Evolutionary conservation across 2,329 filamentous ascomycete genomes (phyloP), one percentile per base, ranked within the genome.

Genomic region (Aurifilum marmelostoma): DNA sequence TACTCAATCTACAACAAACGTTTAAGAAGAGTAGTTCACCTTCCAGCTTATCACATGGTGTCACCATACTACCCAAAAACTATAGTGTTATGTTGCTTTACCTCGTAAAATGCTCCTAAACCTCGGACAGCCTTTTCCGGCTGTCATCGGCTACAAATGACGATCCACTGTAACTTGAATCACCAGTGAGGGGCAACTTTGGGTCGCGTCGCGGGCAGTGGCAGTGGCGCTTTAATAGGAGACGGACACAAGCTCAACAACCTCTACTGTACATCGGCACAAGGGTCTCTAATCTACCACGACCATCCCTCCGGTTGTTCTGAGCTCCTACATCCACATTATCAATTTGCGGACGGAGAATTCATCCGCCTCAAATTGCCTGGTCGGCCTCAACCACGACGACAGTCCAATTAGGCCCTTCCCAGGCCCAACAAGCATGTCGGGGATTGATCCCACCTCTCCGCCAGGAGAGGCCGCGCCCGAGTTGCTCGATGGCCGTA

Each of bases 401-500:
- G 34, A 62, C 4, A 27, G n/a, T 21, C 43, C 52, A 12, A 39
- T 39, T 14, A 39, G 52, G 50, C 64, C 47, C 34, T 18, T 9
- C 18, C 63, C 16, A 37, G 21, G 34, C 64, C 39, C 54, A 29
- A 68, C 54, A 29, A 68, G 29, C 58, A 75, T 73, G 73, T 69
- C 73, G 56, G 72, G 71, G 34, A 67, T 69, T 34, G 74, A 75
- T 70, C 72, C 74, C 56, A 65, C 73, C 29, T 70, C 71, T 60
- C 81, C 80, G 11, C 79, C 80, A 1, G 84, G 84, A 69, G 80
- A 84, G 59, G 81, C 86, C 60, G 85, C 84, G 66, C 82, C 84
- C 47, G 83, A 86, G 78, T 81, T 89, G 11, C 80, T 87, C 43
- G 87, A 89, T 37, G 89, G 92, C 75, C 90, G 95, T 73, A 92